A percentile compares a stretch with the other conserved stretches of the same genome.
These are phyloP conservation scores for Arthrocladium fulminans DNA, from an alignment of 2,329 filamentous ascomycete species.

Conservation along the genomic window DNA sequence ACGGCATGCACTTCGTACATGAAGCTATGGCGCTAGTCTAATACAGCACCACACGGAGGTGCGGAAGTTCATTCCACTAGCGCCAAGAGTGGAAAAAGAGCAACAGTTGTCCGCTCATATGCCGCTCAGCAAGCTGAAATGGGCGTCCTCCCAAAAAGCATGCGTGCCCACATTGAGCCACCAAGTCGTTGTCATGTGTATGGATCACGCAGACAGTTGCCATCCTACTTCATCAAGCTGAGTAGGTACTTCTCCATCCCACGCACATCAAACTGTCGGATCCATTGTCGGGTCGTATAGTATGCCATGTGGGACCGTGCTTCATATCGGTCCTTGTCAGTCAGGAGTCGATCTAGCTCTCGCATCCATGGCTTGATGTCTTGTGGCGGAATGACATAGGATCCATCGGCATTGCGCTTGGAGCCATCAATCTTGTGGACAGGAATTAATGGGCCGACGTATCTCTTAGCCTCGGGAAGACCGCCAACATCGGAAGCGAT, in stretches of 20 bases:
- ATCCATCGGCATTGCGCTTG: slow-evolving; percentile 2
- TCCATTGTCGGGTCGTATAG: slow-evolving; percentile 6
- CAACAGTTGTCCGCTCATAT: not conserved
- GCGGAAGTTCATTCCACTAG: too few relatives aligned
- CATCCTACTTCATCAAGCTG: slow-evolving; percentile 1
- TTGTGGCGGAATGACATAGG: slow-evolving; percentile 10
- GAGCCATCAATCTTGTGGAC: slow-evolving; percentile 10
- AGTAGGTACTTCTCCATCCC: slow-evolving; percentile 7
- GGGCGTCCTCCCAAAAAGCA: too few relatives aligned
- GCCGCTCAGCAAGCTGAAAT: not conserved
- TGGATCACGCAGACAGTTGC: too few relatives aligned
- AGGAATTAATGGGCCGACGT: slow-evolving; percentile 6
- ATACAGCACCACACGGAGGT: too few relatives aligned
- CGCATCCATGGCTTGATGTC: slow-evolving; percentile 10
- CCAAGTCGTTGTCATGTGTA: too few relatives aligned
- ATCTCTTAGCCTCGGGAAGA: slow-evolving; percentile 16
- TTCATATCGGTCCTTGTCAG: slow-evolving; percentile 12
- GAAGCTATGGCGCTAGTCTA: too few relatives aligned
- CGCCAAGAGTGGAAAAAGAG: not conserved
- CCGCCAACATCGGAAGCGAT: slow-evolving; percentile 18
- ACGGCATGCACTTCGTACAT: too few relatives aligned
- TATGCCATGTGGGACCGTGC: slow-evolving; percentile 8
- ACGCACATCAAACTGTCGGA: not conserved
- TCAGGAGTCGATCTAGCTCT: slow-evolving; percentile 8
- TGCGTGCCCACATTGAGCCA: too few relatives aligned